Conservation (phyloP, 2,329 filamentous ascomycete species). For the Trichoderma gracile region DNA sequence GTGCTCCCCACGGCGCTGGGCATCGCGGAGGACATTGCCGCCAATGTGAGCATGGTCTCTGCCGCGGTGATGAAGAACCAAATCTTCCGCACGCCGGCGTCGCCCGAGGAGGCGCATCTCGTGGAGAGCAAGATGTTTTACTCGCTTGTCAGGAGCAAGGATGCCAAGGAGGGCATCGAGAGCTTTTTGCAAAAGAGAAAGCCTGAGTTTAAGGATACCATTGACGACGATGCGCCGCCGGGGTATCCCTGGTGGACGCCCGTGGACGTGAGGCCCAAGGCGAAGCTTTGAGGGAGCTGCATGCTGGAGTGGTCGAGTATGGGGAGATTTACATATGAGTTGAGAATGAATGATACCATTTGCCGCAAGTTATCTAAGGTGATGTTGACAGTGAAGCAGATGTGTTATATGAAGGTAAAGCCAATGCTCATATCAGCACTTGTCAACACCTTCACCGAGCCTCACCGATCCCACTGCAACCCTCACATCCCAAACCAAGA, state of each 20-base stretch:
- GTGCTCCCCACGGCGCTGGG: slow-evolving; percentile 66
- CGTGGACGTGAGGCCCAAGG: slow-evolving; percentile 37
- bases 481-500: slow-evolving; percentile 1
- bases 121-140: slow-evolving; percentile 66
- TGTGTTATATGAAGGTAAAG: not conserved
- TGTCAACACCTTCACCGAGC: slow-evolving; percentile 3
- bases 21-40: slow-evolving; percentile 65
- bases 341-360: not conserved
- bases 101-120: slow-evolving; percentile 68
- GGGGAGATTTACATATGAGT: not conserved
- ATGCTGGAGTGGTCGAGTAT: not conserved
- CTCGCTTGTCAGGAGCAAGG: slow-evolving; percentile 57
- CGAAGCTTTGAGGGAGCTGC: slow-evolving; percentile 30
- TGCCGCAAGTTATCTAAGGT: too few relatives aligned
- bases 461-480: slow-evolving; percentile 12
- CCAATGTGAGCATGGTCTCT: slow-evolving; percentile 65
- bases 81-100: slow-evolving; percentile 61
- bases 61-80: slow-evolving; percentile 69
- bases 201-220: slow-evolving; percentile 60
- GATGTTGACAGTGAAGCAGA: too few relatives aligned
- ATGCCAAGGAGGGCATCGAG: slow-evolving; percentile 66
- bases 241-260: slow-evolving; percentile 70
- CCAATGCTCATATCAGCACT: not conserved
- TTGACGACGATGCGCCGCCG: slow-evolving; percentile 59
- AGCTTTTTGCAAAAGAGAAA: slow-evolving; percentile 71